Evolutionary conservation across 768 basidiomycete species (phyloP), one percentile per base, ranked within the genome.

Genomic region (Psilocybe sp.): DNA sequence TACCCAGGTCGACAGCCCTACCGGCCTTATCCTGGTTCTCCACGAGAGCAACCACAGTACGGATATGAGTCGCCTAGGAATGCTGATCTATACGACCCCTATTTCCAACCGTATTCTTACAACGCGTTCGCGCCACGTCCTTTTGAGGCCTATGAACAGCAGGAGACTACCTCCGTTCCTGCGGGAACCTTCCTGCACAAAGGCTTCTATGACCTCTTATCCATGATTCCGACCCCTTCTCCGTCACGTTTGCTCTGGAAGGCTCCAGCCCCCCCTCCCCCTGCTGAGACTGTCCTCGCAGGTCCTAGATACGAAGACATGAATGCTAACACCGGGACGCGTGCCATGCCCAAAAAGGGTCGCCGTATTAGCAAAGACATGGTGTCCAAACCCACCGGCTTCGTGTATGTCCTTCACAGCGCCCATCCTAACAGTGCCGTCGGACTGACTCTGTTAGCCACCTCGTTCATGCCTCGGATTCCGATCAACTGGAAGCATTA

Each of bases 381-480:
- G 87, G 85, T 95, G 4, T 90, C 89, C 13, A 80, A 72, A 49
- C 92, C 92, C 5, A 88, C 78, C 16, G 85, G 82, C 56, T 93
- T 93, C 65, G 77, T 89, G 91, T 95, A 75, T 68, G 89, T 82
- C 44, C 57, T 50, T 42, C 35, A 7, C 7, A 28, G 23, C 7
- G 7, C 7, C 44, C 49, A 28, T 44, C 49, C 53, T 43, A n/a
- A 49, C 60, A 53, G 49, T 52, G 48, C 53, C 47, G 45, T 50
- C 58, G 56, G 52, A 59, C 61, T 52, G 60, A 42, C 20, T 64
- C 56, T 60, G 47, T 53, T 63, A 94, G 92, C 46, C 92, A 96
- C 72, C 77, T 92, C 55, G 84, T 93, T 9, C 92, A 95, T 70
- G 92, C 93, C 28, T 92, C 89, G 50, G 89, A 93, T 69, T 89